Percentiles rank a stretch among this genome's conserved stretches.
Evolutionary conservation across 495 filamentous ascomycete genomes (phyloP).

Genomic region (Delitschia confertaspora): DNA sequence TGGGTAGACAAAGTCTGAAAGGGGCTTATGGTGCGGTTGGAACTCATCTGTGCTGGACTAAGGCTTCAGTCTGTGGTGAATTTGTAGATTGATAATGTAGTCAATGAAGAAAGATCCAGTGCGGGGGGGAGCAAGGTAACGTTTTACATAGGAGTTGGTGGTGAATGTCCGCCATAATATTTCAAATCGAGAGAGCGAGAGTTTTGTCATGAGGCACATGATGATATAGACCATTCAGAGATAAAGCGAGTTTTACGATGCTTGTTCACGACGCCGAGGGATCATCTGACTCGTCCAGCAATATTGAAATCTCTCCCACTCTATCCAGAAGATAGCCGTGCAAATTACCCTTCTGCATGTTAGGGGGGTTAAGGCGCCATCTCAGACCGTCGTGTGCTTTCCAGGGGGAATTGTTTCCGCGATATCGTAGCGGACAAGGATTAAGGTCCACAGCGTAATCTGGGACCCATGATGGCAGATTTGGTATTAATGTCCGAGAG

Average conservation of each 20-base stretch:
- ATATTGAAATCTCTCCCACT: conserved; percentile 9
- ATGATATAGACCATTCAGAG: conserved; percentile 15
- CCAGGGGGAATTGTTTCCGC: conserved; percentile 3
- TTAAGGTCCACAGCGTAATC: conserved; percentile 12
- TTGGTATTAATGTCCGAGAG: conserved; percentile 11
- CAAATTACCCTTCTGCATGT: conserved; percentile 9
- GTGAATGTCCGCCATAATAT: conserved; percentile 21
- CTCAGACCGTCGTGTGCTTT: conserved; percentile 3
- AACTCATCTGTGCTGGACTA: conserved; percentile 24
- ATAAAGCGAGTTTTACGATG: conserved; percentile 16
- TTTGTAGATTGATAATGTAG: conserved; percentile 23
- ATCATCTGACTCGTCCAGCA: conserved; percentile 11
- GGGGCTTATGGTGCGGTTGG: conserved; percentile 19
- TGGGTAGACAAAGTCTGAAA: conserved; percentile 20
- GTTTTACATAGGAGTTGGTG: conserved; percentile 14
- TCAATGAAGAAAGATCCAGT: conserved; percentile 19
- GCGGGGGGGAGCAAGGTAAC: conserved; percentile 8
- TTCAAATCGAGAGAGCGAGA: conserved; percentile 14
- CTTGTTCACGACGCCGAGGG: conserved; percentile 15
- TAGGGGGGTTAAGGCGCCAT: conserved; percentile 10
- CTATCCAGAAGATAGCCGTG: conserved; percentile 13
- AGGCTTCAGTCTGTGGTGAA: conserved; percentile 18
- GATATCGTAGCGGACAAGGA: conserved; percentile 15
- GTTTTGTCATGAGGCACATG: not conserved
- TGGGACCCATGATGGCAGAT: conserved; percentile 25